Percentiles rank a stretch among this genome's conserved stretches.
Conservation (phyloP, 768 basidiomycete species). For the Trametes elegans region DNA sequence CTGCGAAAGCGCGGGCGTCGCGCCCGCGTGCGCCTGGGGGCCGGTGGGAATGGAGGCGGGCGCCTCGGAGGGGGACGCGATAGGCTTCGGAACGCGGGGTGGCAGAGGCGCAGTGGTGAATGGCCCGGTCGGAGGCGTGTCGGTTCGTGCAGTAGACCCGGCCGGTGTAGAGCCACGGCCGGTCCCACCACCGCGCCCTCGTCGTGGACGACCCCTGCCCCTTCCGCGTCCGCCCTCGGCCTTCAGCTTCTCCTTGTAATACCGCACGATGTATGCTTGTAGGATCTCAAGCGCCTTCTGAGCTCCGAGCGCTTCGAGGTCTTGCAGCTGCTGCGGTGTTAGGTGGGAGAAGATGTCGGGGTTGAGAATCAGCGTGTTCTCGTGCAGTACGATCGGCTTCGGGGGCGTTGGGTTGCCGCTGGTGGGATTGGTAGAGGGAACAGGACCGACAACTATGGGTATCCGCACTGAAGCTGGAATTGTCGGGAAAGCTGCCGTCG, state of each 20-base stretch:
- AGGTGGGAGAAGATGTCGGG: slow-evolving; percentile 83
- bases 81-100: slow-evolving; percentile 22
- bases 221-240: slow-evolving; percentile 36
- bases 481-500: slow-evolving; percentile 26
- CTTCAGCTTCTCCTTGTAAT: slow-evolving; percentile 71
- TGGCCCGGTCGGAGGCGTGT: slow-evolving; percentile 28
- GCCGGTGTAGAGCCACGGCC: slow-evolving; percentile 32
- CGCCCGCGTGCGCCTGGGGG: slow-evolving; percentile 23
- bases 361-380: slow-evolving; percentile 80
- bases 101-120: slow-evolving; percentile 48
- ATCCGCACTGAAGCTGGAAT: slow-evolving; percentile 53
- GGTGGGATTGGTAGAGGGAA: slow-evolving; percentile 53
- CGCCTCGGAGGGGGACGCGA: slow-evolving; percentile 6
- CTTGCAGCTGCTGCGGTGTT: slow-evolving; percentile 66
- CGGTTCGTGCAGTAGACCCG: slow-evolving; percentile 14
- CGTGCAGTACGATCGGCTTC: slow-evolving; percentile 77
- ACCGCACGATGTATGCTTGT: slow-evolving; percentile 82
- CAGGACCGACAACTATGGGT: slow-evolving; percentile 74
- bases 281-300: slow-evolving; percentile 78
- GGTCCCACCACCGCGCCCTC: slow-evolving; percentile 34
- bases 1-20: slow-evolving; percentile 16
- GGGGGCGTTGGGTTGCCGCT: slow-evolving; percentile 30
- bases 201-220: slow-evolving; percentile 40
- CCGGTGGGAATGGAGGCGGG: slow-evolving; percentile 34
- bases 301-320: slow-evolving; percentile 78